Evolutionary conservation across 2,329 filamentous ascomycete species (phyloP), one percentile per base, ranked within the genome.

Genomic region (Xylaria polymorpha): DNA sequence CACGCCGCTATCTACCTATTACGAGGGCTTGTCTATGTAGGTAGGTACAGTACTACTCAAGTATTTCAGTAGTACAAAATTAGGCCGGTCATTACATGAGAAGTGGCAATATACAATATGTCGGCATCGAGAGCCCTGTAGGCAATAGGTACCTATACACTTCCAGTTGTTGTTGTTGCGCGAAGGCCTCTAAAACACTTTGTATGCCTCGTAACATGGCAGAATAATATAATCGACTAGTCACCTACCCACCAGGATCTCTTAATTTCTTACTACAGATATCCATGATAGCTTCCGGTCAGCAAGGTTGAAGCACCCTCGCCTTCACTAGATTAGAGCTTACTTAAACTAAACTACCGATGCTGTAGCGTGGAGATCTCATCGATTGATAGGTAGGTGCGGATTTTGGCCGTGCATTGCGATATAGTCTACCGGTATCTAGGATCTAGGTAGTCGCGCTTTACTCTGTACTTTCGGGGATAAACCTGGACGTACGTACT

Each of bases 1-100:
- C 41, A 57, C 59, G 44, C 43, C 18, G 51, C 37, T 37, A 6
- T n/a, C 22, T n/a, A n/a, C n/a, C n/a, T n/a, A n/a, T n/a, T n/a
- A 48, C 7, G 64, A 32, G 15, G 18, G 48, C 1, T 32, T 18
- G 32, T 41, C 37, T 39, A 53, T 41, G 35, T 41, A n/a, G n/a
- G n/a, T n/a, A n/a, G n/a, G n/a, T n/a, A n/a, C n/a, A n/a, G n/a
- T n/a, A n/a, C n/a, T n/a, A n/a, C n/a, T n/a, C n/a, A n/a, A 25
- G 55, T 35, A 29, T 32, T 35, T 62, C 20, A 29, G 9, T 8
- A 35, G 56, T 29, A 32, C 37, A 2, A 46, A 59, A 44, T 29
- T 20, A n/a, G n/a, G 25, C 56, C 22, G 9, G 22, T 9, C 20
- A n/a, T 12, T 43, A n/a, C 22, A 5, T 56, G 7, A 39, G 32